A percentile compares a stretch with the other conserved stretches of the same genome.
Conservation (phyloP, 2,329 filamentous ascomycete genomes). For the Periconia macrospinosa region DNA sequence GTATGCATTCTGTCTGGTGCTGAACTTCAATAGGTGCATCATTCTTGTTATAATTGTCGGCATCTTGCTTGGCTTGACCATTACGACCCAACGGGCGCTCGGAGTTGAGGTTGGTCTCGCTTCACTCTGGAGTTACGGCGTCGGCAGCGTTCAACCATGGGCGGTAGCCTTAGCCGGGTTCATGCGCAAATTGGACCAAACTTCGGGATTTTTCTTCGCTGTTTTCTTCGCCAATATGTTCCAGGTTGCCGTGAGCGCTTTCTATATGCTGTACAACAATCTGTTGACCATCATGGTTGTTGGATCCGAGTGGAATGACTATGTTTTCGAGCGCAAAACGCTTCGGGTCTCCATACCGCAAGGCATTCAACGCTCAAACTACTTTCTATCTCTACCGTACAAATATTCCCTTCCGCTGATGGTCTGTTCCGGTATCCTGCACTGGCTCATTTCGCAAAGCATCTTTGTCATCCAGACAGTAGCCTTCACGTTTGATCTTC, state of each 20-base stretch:
- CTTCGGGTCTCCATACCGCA: not conserved
- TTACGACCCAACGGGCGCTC: too few relatives aligned
- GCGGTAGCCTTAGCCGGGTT: too few relatives aligned
- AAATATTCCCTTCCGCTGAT: not conserved
- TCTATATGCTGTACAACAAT: not conserved
- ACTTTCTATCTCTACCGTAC: not conserved
- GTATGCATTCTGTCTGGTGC: too few relatives aligned
- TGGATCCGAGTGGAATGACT: not conserved
- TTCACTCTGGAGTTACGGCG: too few relatives aligned
- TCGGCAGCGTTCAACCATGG: too few relatives aligned
- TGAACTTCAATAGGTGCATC: too few relatives aligned
- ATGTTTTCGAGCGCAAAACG: not conserved
- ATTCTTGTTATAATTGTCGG: too few relatives aligned
- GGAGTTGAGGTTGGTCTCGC: too few relatives aligned
- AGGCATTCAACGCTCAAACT: not conserved
- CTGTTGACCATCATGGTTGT: not conserved
- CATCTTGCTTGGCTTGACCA: too few relatives aligned
- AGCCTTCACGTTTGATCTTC: too few relatives aligned
- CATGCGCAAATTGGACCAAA: too few relatives aligned
- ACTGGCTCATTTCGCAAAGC: not conserved
- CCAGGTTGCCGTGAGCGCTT: not conserved
- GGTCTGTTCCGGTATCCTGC: not conserved
- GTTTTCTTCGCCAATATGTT: not conserved
- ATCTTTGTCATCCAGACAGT: not conserved
- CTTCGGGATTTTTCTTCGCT: too few relatives aligned